Base-by-base conservation (phyloP, 805 yeast genomes). In the Lipomyces japonicus region DNA sequence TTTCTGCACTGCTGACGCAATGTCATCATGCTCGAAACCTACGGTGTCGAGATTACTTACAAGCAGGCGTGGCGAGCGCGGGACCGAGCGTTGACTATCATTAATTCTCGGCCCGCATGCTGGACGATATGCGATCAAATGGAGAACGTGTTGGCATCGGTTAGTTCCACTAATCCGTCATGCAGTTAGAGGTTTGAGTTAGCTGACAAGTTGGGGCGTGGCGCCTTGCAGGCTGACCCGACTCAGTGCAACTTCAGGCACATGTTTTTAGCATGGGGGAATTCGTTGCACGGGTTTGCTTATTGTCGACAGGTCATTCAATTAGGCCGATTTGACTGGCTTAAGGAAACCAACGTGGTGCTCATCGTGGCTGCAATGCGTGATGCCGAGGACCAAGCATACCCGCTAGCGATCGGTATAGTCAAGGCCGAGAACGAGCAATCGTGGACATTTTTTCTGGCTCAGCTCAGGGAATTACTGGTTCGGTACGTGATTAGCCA, bases 1-100 rank as follows among this genome's bases (percentile, higher is more conserved):
- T 1, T 24, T n/a, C 3, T 31, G 28, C 21, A 28, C 51, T 3
- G 51, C 55, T 6, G 42, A 45, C 42, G 48, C 46, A 4, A 46
- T 51, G 32, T 42, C 46, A 22, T 34, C 34, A 12, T 35, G 37
- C 24, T 46, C 46, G n/a, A 32, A 21, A 30, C 23, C 24, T 51
- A 51, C 28, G 46, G 46, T 30, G 26, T 51, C 42, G 24, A 43
- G 14, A 43, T 51, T 25, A 42, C 55, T 12, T 51, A 51, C 48
- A 51, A 51, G 41, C 55, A 51, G 19, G 55, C 55, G n/a, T 51
- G 55, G 55, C 51, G 55, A 7, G 55, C 55, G 14, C 51, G 51
- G 7, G 55, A 51, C 16, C 39, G 41, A 28, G 55, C 48, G 6
- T 4, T 46, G 6, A 39, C 25, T n/a, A 34, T 50, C 14, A 34